Conservation (phyloP, 371 early-diverging fungal genomes). For the Phascolomyces articulosus region DNA sequence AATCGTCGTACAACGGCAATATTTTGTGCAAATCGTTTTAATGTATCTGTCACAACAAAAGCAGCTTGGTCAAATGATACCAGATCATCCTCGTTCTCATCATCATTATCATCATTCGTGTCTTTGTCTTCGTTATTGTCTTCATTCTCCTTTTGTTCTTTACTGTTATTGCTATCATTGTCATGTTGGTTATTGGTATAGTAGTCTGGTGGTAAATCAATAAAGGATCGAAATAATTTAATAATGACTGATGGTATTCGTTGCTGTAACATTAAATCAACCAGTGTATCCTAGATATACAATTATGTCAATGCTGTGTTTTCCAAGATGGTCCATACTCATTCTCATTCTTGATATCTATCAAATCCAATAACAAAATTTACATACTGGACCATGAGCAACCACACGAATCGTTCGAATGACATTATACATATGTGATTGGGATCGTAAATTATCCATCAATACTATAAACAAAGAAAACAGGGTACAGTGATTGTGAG, state of each 20-base stretch:
- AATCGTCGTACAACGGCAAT: slow-evolving; percentile 36
- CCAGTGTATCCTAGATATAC: slow-evolving; percentile 27
- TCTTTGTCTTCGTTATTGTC: slow-evolving; percentile 15
- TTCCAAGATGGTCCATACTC: neutral
- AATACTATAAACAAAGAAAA: slow-evolving; percentile 27
- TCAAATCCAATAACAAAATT: neutral
- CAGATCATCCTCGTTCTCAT: slow-evolving; percentile 17
- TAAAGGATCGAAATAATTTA: slow-evolving; percentile 50
- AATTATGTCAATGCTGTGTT: neutral
- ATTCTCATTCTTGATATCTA: too few species aligned
- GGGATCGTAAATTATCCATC: slow-evolving; percentile 46
- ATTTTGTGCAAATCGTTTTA: slow-evolving; percentile 42
- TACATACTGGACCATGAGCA: slow-evolving; percentile 47
- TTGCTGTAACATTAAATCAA: slow-evolving; percentile 45
- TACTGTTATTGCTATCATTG: neutral
- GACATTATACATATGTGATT: slow-evolving; percentile 42
- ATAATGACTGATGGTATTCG: slow-evolving; percentile 51
- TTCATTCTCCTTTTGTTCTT: neutral
- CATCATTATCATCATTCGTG: neutral
- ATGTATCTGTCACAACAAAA: slow-evolving; percentile 32
- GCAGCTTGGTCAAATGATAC: slow-evolving; percentile 31
- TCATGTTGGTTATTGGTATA: slow-evolving; percentile 5
- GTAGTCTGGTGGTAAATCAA: slow-evolving; percentile 37
- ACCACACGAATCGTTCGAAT: slow-evolving; percentile 39
- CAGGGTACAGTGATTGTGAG: too few species aligned